phyloP scores from a whole-genome alignment of 2,329 filamentous ascomycete genomes.

The Phoma herbarum region DNA sequence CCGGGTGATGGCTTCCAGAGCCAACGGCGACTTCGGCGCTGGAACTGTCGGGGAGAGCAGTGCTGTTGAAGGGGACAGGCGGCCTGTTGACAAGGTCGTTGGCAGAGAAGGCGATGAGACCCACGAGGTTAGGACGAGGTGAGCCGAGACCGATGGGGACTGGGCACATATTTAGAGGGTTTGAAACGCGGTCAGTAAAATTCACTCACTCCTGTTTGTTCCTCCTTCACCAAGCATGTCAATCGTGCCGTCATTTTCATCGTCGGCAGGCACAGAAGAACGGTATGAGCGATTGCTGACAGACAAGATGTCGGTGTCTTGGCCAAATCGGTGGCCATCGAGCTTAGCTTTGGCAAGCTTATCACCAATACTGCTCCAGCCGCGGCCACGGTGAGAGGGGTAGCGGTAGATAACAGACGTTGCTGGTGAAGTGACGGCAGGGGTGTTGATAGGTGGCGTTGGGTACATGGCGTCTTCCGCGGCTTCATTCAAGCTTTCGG shows the following conservation, averaged over 20 bases:
- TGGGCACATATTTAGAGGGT: constrained; percentile 18
- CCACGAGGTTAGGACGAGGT: constrained; percentile 39
- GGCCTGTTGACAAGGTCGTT: constrained; percentile 26
- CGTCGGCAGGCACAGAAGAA: constrained; percentile 27
- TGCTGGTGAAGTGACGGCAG: constrained; percentile 38
- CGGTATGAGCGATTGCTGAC: constrained; percentile 28
- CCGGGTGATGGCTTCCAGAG: constrained; percentile 19
- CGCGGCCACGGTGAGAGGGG: constrained; percentile 43
- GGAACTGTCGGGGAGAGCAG: constrained; percentile 24
- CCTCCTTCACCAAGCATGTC: constrained; percentile 30
- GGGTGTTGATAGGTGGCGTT: constrained; percentile 45
- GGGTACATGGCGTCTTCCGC: constrained; percentile 43
- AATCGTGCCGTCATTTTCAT: constrained; percentile 30
- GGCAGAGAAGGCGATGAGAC: constrained; percentile 41
- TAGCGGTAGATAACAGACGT: constrained; percentile 32
- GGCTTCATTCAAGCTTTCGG: constrained; percentile 43
- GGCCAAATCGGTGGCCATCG: constrained; percentile 27
- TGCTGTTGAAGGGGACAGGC: constrained; percentile 30
- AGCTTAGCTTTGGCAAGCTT: constrained; percentile 76
- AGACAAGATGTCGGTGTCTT: constrained; percentile 29
- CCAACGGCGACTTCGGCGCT: constrained; percentile 19
- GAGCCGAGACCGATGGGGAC: constrained; percentile 42
- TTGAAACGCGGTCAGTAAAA: not conserved
- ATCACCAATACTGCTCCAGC: constrained; percentile 84
- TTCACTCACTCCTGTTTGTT: constrained; percentile 27